A percentile compares a stretch with the other conserved stretches of the same genome.
Evolutionary conservation across 2,329 filamentous ascomycete genomes (phyloP).

Genomic region (Pseudogymnoascus sp.): DNA sequence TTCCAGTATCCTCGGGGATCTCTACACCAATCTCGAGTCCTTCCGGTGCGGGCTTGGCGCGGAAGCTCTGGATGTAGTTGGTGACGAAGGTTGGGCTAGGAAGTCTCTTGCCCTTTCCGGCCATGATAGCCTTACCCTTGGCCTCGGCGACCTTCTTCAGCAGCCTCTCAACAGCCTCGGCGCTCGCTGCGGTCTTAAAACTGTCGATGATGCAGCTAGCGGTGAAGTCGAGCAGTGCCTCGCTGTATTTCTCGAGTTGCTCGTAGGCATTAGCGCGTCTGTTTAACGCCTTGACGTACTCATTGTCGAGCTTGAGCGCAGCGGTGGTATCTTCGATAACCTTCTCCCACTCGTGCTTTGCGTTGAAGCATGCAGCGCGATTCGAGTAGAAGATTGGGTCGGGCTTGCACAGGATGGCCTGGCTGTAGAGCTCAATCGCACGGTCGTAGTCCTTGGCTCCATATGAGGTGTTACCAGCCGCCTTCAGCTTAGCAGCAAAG

Average conservation of each 20-base stretch:
- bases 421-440: conserved; percentile 89
- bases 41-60: conserved; percentile 65
- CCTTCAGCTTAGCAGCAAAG: conserved; percentile 86
- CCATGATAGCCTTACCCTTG: conserved; percentile 84
- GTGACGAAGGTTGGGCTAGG: conserved; percentile 94
- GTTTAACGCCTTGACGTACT: conserved; percentile 97
- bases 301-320: conserved; percentile 82
- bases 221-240: conserved; percentile 93
- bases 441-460: conserved; percentile 87
- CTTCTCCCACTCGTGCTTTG: conserved; percentile 85
- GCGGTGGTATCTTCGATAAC: conserved; percentile 96
- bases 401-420: conserved; percentile 93
- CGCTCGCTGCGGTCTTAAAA: conserved; percentile 85
- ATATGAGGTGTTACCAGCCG: conserved; percentile 92
- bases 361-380: conserved; percentile 94
- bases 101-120: conserved; percentile 69
- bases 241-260: conserved; percentile 81
- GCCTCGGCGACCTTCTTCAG: conserved; percentile 95
- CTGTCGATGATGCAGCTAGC: conserved; percentile 98
- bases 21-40: conserved; percentile 79
- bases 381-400: conserved; percentile 99
- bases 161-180: conserved; percentile 81
- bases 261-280: conserved; percentile 94
- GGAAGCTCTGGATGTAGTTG: conserved; percentile 99
- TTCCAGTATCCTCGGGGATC: conserved; percentile 66